Percentiles rank a stretch among this genome's conserved stretches.
These are phyloP conservation scores for Bruguiera sexangula DNA, from an alignment of 345 rosid species.

Conservation along the genomic window DNA sequence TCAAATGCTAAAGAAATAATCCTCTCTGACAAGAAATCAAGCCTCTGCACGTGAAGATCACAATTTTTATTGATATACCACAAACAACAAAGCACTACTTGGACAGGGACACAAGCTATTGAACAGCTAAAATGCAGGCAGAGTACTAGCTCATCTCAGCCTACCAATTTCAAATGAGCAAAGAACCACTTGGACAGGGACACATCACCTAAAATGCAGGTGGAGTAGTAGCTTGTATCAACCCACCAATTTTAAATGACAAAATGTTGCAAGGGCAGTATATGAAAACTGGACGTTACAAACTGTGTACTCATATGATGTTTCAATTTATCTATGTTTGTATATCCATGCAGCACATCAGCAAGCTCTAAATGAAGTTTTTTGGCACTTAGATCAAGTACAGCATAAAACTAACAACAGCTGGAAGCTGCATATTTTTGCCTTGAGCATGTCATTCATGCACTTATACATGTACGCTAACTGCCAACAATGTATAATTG, in stretches of 20 bases:
- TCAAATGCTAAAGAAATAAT: constrained; percentile 71
- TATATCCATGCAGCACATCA: no score
- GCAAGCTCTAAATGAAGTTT: no score
- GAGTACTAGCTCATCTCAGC: not conserved
- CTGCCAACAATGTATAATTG: constrained; percentile 13
- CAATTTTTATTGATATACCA: constrained; percentile 4
- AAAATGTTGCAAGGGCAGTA: not conserved
- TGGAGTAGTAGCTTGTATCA: not conserved
- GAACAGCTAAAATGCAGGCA: not conserved
- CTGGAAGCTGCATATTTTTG: not conserved
- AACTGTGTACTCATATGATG: no score
- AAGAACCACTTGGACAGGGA: constrained; percentile 18
- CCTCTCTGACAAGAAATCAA: constrained; percentile 63
- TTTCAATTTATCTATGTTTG: no score
- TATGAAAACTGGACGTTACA: no score
- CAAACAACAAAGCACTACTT: constrained; percentile 14
- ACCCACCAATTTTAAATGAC: constrained; percentile 1
- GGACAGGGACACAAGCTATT: constrained; percentile 12
- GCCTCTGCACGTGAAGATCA: constrained; percentile 49
- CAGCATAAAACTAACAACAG: no score
- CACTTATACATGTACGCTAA: constrained; percentile 6
- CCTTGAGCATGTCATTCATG: not conserved
- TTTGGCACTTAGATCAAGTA: no score
- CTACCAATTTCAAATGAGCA: not conserved
- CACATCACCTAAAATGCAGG: constrained; percentile 2